These are phyloP conservation scores for Aspergillus ibericus DNA, from an alignment of 2,329 filamentous ascomycete species.

Conservation along the genomic window DNA sequence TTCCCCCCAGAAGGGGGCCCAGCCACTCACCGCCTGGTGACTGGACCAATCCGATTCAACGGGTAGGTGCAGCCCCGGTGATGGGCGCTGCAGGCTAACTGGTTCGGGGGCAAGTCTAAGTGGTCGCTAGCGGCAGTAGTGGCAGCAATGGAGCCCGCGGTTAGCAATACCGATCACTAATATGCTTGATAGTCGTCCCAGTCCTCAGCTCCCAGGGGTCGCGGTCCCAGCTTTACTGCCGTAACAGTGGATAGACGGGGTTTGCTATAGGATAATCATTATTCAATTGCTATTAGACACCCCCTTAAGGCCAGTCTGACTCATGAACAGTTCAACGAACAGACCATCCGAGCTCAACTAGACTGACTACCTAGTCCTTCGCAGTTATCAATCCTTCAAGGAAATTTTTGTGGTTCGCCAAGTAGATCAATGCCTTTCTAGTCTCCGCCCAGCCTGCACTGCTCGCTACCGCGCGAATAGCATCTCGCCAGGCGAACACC, in stretches of 20 bases:
- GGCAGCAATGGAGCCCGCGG: slow-evolving; percentile 1
- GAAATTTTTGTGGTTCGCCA: slow-evolving; percentile 7
- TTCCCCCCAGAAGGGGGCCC: neutral
- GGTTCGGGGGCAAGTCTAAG: slow-evolving; percentile 2
- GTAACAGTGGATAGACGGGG: too few species aligned
- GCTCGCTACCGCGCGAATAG: slow-evolving; percentile 13
- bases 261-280: slow-evolving; percentile 7
- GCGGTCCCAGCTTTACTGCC: neutral
- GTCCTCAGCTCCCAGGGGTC: neutral
- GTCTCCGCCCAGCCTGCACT: slow-evolving; percentile 4
- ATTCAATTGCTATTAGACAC: slow-evolving; percentile 8
- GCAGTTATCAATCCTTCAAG: slow-evolving; percentile 2
- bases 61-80: neutral
- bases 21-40: slow-evolving; percentile 15
- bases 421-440: slow-evolving; percentile 11
- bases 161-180: slow-evolving; percentile 11
- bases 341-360: neutral
- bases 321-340: neutral
- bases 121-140: neutral
- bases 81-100: neutral
- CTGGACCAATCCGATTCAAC: neutral
- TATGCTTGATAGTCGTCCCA: neutral
- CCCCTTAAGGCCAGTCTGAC: neutral
- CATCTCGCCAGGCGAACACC: neutral
- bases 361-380: neutral